Base-by-base conservation (phyloP, 1,139 yeast genomes). In the Taphrina deformans region DNA sequence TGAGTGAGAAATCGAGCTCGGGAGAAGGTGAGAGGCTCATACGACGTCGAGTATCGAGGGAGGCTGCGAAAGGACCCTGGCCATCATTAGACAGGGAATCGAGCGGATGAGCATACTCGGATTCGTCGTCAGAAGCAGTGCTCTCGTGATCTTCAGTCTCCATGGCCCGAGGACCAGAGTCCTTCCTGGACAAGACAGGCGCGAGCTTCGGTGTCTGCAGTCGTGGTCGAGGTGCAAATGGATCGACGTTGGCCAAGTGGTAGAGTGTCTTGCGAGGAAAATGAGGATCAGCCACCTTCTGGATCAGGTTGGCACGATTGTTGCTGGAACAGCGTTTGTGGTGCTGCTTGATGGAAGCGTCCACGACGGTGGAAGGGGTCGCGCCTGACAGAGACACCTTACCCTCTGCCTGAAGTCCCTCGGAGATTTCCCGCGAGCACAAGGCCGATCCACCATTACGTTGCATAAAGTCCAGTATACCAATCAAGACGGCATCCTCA, bases 251-350 rank as follows among this genome's bases (percentile, higher is more conserved):
- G 33, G 63, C 63, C 29, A 59, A 40, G 44, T 59, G 63, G 27
- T 50, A 59, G 23, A 59, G 56, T 26, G 63, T 59, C 51, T 59
- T 59, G 14, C 63, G 44, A 9, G 63, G 63, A 23, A 50, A 59
- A 3, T 35, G 63, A 12, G 63, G 63, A 29, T 59, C 63, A 5
- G 63, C 56, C 2, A 51, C 63, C 29, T 59, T 59, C 40, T 27
- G 40, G 14, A 59, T 48, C 24, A 41, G 12, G 14, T 51, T 40
- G 50, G 27, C 18, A 3, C 63, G 53, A 14, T 44, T 51, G 5
- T 27, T 40, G 16, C 40, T 41, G 31, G 63, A 23, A 3, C 50
- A 50, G 2, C 63, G 55, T 24, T 59, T 59, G 56, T 48, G 55
- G 27, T 59, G 63, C 29, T 40, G 46, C 51, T 51, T 35, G 38